A percentile compares a stretch with the other conserved stretches of the same genome.
Conservation (phyloP, 352 stramenopile species). For the Globisporangium solare region DNA sequence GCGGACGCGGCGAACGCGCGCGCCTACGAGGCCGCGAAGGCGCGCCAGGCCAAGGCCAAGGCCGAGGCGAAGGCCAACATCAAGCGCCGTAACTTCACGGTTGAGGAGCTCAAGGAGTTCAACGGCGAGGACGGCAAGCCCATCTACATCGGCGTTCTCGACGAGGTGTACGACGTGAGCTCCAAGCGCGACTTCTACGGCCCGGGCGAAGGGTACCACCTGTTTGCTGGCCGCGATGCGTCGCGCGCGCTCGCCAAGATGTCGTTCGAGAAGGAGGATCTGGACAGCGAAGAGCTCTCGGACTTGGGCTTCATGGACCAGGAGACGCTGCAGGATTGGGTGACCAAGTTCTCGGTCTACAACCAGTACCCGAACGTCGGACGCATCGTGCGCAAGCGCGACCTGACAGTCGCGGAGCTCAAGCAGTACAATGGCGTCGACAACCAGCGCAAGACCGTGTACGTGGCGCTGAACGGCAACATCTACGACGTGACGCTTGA, state of each 20-base stretch:
- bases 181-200: slow-evolving; percentile 95
- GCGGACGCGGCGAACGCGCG: slow-evolving; percentile 51
- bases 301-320: slow-evolving; percentile 82
- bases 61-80: slow-evolving; percentile 37
- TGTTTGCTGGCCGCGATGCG: slow-evolving; percentile 94
- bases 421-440: slow-evolving; percentile 76
- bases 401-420: slow-evolving; percentile 85
- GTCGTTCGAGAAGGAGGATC: slow-evolving; percentile 92
- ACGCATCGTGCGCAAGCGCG: slow-evolving; percentile 73
- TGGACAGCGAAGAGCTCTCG: slow-evolving; percentile 82
- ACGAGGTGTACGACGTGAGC: slow-evolving; percentile 96
- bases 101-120: slow-evolving; percentile 88
- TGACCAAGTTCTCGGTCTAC: slow-evolving; percentile 95
- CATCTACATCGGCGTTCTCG: slow-evolving; percentile 95
- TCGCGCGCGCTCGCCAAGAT: slow-evolving; percentile 94
- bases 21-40: slow-evolving; percentile 51
- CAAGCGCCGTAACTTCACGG: slow-evolving; percentile 88
- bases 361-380: slow-evolving; percentile 95
- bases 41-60: slow-evolving; percentile 58
- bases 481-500: slow-evolving; percentile 98
- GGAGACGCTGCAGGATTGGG: slow-evolving; percentile 89
- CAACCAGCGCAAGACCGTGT: slow-evolving; percentile 89
- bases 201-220: slow-evolving; percentile 92
- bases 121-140: slow-evolving; percentile 89
- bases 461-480: slow-evolving; percentile 91